A percentile compares a stretch with the other conserved stretches of the same genome.
These are phyloP conservation scores for Podila minutissima DNA, from an alignment of 192 early-diverging fungal genomes.

Conservation along the genomic window DNA sequence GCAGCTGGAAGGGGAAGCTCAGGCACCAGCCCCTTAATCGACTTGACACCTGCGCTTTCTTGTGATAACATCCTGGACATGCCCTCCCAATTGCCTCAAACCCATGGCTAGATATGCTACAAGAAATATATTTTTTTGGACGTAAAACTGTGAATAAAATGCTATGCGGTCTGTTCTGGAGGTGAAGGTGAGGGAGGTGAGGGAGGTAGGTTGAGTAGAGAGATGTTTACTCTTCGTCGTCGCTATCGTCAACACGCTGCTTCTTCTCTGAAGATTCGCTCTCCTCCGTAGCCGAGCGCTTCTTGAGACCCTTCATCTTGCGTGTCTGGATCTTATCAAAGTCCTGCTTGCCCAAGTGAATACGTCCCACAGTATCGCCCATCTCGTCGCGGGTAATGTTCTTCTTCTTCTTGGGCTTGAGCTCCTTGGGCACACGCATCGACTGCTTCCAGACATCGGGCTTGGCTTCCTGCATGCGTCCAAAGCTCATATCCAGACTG, in stretches of 20 bases:
- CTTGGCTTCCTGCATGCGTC: slow-evolving; percentile 77
- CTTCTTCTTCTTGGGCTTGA: slow-evolving; percentile 90
- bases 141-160: background rate
- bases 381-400: slow-evolving; percentile 91
- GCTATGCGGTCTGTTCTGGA: background rate
- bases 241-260: slow-evolving; percentile 49
- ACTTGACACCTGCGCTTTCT: too few relatives aligned
- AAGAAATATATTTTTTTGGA: background rate
- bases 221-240: slow-evolving; percentile 47
- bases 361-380: slow-evolving; percentile 90
- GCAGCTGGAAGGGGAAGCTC: too few relatives aligned
- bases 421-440: slow-evolving; percentile 85
- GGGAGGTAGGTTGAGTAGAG: background rate
- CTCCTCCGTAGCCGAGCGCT: slow-evolving; percentile 51
- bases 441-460: slow-evolving; percentile 88
- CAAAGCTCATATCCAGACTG: slow-evolving; percentile 78
- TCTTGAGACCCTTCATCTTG: slow-evolving; percentile 98
- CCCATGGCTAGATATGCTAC: background rate
- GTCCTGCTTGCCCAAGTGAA: slow-evolving; percentile 94
- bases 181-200: background rate
- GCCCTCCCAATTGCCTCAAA: too few relatives aligned
- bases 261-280: slow-evolving; percentile 49
- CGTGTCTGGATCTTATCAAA: slow-evolving; percentile 94
- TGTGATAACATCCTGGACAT: too few relatives aligned
- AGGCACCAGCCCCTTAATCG: too few relatives aligned